Evolutionary conservation across 306 rosid genomes (phyloP), one percentile per base, ranked within the genome.

Genomic region (Senna tora): DNA sequence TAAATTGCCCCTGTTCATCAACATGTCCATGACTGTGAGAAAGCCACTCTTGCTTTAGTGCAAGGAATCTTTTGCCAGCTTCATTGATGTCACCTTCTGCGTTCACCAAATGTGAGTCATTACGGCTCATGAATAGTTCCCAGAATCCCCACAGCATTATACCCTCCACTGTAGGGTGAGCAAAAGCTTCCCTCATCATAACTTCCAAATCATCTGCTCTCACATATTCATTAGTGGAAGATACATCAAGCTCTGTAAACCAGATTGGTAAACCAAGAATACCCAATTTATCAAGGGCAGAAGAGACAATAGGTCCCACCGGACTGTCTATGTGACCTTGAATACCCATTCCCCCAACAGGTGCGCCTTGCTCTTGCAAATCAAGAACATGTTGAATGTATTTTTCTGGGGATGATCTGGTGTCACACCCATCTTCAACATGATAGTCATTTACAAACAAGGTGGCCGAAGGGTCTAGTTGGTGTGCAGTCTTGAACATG

Each of bases 301-400:
- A 78, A 80, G 85, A 82, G 51, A 94, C 86, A 58, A 91, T 46
- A n/a, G 96, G 90, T 65, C 96, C 99, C 59, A 89, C 86, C 30
- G 97, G 99, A 79, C 80, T 82, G 9, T 87, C 96, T 68, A 91
- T 91, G 71, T 94, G 99, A 53, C 95, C 97, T 75, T 89, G 97
- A 72, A 95, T 84, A 38, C 99, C 99, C 2, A 94, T 77, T 41
- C 97, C 99, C 9, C 96, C 96, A 33, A 91, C 95, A 0, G 89
- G 89, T 0, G 93, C 97, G 4, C 96, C 99, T 78, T 89, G 88
- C 50, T 74, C 79, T 58, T 91, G 95, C 67, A 89, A 75, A 69
- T 79, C 93, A 83, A 91, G 77, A 67, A 91, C 73, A 8, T 94
- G 96, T 15, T 88, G 83, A 20, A 76, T 84, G 87, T 91, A 95